Evolutionary conservation across 768 basidiomycete genomes (phyloP).

Genomic region (Tephrocybe sp.): DNA sequence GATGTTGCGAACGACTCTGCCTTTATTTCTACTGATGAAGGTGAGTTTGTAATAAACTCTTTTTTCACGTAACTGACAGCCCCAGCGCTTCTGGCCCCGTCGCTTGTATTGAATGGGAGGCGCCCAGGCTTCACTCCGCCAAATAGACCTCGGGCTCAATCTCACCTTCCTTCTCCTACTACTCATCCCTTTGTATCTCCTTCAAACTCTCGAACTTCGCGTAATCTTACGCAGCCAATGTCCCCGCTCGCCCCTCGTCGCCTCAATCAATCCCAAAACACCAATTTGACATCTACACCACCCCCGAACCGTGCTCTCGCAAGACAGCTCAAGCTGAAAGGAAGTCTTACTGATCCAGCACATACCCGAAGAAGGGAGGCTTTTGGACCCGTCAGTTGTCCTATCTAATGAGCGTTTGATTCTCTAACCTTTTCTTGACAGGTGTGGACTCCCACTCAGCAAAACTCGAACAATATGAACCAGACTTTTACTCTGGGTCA

Average conservation of each 20-base stretch:
- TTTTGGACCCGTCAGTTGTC: constrained; percentile 36
- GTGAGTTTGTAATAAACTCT: constrained; percentile 27
- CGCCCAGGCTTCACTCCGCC: constrained; percentile 28
- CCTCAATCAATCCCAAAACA: constrained; percentile 32
- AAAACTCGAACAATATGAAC: constrained; percentile 20
- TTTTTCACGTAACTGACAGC: constrained; percentile 15
- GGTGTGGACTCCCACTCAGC: constrained; percentile 32
- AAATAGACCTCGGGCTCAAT: constrained; percentile 57
- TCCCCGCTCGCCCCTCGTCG: constrained; percentile 37
- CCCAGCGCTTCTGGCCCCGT: constrained; percentile 56
- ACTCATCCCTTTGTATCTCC: constrained; percentile 37
- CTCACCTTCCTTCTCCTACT: constrained; percentile 43
- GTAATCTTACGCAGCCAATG: constrained; percentile 23
- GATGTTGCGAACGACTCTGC: constrained; percentile 48
- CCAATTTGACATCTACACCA: constrained; percentile 53
- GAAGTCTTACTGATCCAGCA: constrained; percentile 73
- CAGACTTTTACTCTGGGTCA: constrained; percentile 32
- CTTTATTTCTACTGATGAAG: constrained; percentile 50
- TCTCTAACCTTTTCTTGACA: constrained; percentile 29
- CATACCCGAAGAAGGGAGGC: constrained; percentile 47
- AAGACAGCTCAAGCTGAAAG: constrained; percentile 61
- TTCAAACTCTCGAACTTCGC: constrained; percentile 27
- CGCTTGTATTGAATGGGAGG: constrained; percentile 50
- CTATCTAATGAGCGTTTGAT: too few relatives aligned
- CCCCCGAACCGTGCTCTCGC: constrained; percentile 62